phyloP scores from a whole-genome alignment of 805 yeast genomes.

The Kuraishia cidri region DNA sequence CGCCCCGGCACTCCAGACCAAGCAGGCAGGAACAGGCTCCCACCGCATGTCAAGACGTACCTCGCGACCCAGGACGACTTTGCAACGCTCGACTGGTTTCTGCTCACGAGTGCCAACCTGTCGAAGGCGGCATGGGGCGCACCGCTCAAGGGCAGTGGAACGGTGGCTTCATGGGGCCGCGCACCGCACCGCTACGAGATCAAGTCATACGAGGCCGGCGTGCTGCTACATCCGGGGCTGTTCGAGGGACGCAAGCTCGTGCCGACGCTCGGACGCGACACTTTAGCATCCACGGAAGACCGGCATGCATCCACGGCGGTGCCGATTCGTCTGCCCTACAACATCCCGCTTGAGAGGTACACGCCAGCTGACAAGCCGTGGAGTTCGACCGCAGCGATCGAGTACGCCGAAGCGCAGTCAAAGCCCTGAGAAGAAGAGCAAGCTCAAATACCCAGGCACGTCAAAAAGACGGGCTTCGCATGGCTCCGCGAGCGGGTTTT shows the following conservation, averaged over 20 bases:
- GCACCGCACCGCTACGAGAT: slow-evolving; percentile 19
- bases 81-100: slow-evolving; percentile 51
- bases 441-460: too few relatives aligned
- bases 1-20: slow-evolving; percentile 15
- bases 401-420: too few relatives aligned
- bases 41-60: slow-evolving; percentile 61
- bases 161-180: slow-evolving; percentile 2
- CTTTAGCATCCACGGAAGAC: not conserved
- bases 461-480: too few relatives aligned
- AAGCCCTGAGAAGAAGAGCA: too few relatives aligned
- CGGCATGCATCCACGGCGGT: slow-evolving; percentile 4
- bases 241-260: slow-evolving; percentile 19
- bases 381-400: slow-evolving; percentile 17
- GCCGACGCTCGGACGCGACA: slow-evolving; percentile 35
- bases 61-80: slow-evolving; percentile 42
- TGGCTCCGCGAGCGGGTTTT: too few relatives aligned
- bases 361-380: slow-evolving; percentile 35
- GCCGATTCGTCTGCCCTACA: slow-evolving; percentile 45
- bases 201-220: slow-evolving; percentile 46
- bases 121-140: slow-evolving; percentile 81
- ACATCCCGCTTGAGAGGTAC: slow-evolving; percentile 39
- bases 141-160: slow-evolving; percentile 9
- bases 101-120: slow-evolving; percentile 67
- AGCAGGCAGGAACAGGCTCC: slow-evolving; percentile 16
- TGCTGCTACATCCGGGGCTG: slow-evolving; percentile 28